Evolutionary conservation across 2,329 filamentous ascomycete species (phyloP), one percentile per base, ranked within the genome.

Genomic region (Penicillium sp.): DNA sequence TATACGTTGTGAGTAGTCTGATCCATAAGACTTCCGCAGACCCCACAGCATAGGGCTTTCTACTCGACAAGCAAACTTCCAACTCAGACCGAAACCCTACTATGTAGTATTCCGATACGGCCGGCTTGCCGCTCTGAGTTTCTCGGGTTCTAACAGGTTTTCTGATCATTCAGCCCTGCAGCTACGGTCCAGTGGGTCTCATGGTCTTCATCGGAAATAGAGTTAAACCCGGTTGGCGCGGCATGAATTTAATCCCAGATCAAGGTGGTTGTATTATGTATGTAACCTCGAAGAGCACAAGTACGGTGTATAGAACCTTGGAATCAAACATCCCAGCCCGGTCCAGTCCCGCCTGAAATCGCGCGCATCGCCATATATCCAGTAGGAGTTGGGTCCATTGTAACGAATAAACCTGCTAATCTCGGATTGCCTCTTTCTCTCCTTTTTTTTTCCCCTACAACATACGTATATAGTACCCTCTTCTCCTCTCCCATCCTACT

Each of bases 61-160:
- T 8, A 23, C 13, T 11, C 13, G 3, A n/a, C 27, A 14, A 35
- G 14, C 38, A 11, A 30, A 38, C 38, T 14, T 49, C 23, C 38
- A 45, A 19, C 39, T 32, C 36, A 43, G 14, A 52, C 40, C 32
- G n/a, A 47, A 46, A 19, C 30, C 26, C 7, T n/a, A n/a, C n/a
- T n/a, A n/a, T n/a, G n/a, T n/a, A 32, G 16, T 19, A 51, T 56
- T 56, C 44, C 54, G 29, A 56, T 46, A 27, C 29, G 32, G 54
- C 40, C 54, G 50, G 50, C 32, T 46, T 56, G 50, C 50, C 50
- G 45, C 34, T 35, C 34, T 14, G 36, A n/a, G 9, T 23, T 36
- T 19, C 16, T 47, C 45, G 8, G 34, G 40, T 7, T 36, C 38
- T 41, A 29, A 53, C 44, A 41, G 11, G 23, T 13, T 4, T 8